Base-by-base conservation (phyloP, 2,329 filamentous ascomycete genomes). In the Cordyceps pruinosa region DNA sequence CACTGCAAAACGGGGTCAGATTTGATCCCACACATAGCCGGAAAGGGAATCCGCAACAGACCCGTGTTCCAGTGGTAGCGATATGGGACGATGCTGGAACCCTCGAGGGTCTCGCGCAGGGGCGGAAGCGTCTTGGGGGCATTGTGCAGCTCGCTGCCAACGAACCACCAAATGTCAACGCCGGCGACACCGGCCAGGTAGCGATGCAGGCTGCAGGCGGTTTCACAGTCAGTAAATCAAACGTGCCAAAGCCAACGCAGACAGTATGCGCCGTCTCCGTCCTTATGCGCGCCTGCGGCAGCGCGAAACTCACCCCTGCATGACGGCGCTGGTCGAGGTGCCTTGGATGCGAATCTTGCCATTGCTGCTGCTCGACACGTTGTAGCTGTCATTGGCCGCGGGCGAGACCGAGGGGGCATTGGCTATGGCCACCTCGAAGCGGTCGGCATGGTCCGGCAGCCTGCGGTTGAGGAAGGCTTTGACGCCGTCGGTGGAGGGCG, bases 31-130 rank as follows among this genome's bases (percentile, higher is more conserved):
- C 12, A 2, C 12, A 44, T 34, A 4, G 3, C 12, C 4, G 2
- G 12, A 35, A 54, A 25, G 10, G 12, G 39, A n/a, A 9, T 26
- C 4, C 32, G n/a, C n/a, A 19, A 45, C 61, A 34, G 60, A 76
- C 74, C 73, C 4, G 76, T 78, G 59, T 80, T 80, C 61, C 79
- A 78, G 61, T 77, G 74, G 62, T 80, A 80, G 34, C 61, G 61
- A 21, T 59, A 62, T 1, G 56, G 61, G 2, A 62, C 61, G 13
- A 60, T 56, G 26, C 58, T 61, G 19, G 56, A 42, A 3, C 60
- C 61, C 15, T 57, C 49, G 1, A 37, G 54, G 57, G 35, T 17
- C 23, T 15, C 46, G 35, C 23, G n/a, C 28, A 63, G 48, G 32
- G 42, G 48, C 19, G 62, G 62, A 9, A 63, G 61, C 15, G 17